These are phyloP conservation scores for Phialemoniopsis sp. DNA, from an alignment of 2,329 filamentous ascomycete species.

Conservation along the genomic window DNA sequence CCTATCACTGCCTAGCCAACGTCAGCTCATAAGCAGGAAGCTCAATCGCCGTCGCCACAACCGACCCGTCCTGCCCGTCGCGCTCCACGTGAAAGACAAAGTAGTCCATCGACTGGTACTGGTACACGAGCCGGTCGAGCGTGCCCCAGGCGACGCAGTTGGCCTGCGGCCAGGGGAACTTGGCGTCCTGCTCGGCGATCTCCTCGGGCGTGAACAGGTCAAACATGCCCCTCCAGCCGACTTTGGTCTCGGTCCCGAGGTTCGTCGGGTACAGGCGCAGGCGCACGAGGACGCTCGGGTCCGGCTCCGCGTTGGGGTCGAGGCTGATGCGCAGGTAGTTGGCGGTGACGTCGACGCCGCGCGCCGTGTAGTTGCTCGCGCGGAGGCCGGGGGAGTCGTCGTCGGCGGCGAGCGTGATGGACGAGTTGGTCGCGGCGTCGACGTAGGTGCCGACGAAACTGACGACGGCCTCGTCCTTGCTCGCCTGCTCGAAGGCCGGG, in stretches of 20 bases:
- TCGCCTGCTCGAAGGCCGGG: conserved; percentile 35
- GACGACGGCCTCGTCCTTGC: conserved; percentile 25
- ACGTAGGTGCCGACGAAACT: conserved; percentile 30
- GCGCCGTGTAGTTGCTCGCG: conserved; percentile 31
- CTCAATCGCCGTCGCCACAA: neutral
- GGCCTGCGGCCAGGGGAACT: conserved; percentile 2
- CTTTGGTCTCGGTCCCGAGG: neutral
- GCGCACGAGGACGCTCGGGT: neutral
- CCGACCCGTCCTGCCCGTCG: neutral
- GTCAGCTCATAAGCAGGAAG: conserved; percentile 3
- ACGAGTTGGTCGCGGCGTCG: conserved; percentile 32
- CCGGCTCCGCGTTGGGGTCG: too few species aligned
- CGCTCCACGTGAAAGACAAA: conserved; percentile 1
- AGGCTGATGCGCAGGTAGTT: conserved; percentile 16
- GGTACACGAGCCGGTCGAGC: conserved; percentile 2
- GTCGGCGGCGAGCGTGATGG: conserved; percentile 30
- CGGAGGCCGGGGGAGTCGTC: conserved; percentile 30
- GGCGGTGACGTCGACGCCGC: conserved; percentile 31
- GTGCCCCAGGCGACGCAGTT: conserved; percentile 1
- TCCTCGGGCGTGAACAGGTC: neutral
- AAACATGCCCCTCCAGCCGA: conserved; percentile 2
- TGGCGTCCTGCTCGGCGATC: neutral
- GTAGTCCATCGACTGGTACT: neutral
- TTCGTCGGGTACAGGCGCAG: conserved; percentile 1
- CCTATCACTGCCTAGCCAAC: neutral